Base-by-base conservation (phyloP, 805 yeast genomes). In the Komagataella phaffii region DNA sequence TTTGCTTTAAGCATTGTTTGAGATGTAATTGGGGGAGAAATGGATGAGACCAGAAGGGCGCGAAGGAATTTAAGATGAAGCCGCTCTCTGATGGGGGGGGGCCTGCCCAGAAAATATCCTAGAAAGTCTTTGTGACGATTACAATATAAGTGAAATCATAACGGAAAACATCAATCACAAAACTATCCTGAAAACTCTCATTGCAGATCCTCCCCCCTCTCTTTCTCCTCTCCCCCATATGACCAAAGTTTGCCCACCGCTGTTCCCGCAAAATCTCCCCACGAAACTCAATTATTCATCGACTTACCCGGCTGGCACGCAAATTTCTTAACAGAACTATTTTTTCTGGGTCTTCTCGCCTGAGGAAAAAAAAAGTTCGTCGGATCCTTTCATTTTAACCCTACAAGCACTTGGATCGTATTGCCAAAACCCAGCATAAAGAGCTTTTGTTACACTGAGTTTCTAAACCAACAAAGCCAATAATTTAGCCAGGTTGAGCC, bases 1-100 rank as follows among this genome's bases (percentile, higher is more conserved):
- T 30, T 30, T 8, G 12, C 14, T 30, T 30, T 30, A 14, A 30
- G 59, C 57, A 10, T 60, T 53, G 47, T 58, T 54, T 12, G 59
- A 4, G 40, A 10, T 10, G 12, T 30, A 8, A 30, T 30, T 30
- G 14, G 40, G 40, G 40, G 40, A 21, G 23, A 14, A 30, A 30
- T 14, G n/a, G 40, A 30, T 21, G 14, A 30, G 40, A 30, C 40
- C 12, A 30, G 40, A 10, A 14, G 14, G 40, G 40, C 40, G 40
- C 40, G 40, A 30, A 30, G 40, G 40, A 30, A 10, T 10, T 30
- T 14, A 30, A 14, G 14, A 4, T 30, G 40, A 14, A 30, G 40
- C 6, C 40, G 12, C 40, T 30, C 8, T 7, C 40, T 30, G 40
- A 6, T 10, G 12, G 40, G 40, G 12, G 40, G 12, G 40, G 40